Conservation (phyloP, 2,329 filamentous ascomycete species). For the Ascochyta pisi region DNA sequence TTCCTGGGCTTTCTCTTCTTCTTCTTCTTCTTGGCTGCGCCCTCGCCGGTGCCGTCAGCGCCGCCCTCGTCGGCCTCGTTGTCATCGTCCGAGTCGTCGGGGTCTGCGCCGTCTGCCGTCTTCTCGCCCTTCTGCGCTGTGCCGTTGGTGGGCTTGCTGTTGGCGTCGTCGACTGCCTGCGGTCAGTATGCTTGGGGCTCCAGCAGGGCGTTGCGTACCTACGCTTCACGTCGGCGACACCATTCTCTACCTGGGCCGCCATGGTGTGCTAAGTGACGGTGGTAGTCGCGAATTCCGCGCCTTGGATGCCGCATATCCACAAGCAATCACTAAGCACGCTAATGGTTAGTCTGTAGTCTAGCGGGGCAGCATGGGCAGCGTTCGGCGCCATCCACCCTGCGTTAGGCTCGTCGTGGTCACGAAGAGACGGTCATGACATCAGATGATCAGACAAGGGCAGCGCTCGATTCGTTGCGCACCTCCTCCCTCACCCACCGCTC, state of each 20-base stretch:
- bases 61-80: conserved; percentile 59
- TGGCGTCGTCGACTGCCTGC: conserved; percentile 46
- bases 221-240: conserved; percentile 49
- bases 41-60: conserved; percentile 44
- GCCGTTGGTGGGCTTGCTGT: conserved; percentile 41
- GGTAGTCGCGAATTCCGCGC: conserved; percentile 22
- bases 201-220: conserved; percentile 13
- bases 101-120: conserved; percentile 56
- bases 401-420: not conserved
- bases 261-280: conserved; percentile 32
- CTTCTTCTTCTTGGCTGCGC: conserved; percentile 75
- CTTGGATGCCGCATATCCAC: not conserved
- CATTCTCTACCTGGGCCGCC: conserved; percentile 48
- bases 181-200: conserved; percentile 6
- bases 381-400: conserved; percentile 22
- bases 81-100: conserved; percentile 63
- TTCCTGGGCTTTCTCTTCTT: conserved; percentile 82
- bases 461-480: not conserved
- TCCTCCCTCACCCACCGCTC: not conserved
- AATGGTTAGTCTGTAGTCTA: not conserved
- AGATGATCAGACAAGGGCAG: not conserved
- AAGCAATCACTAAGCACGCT: not conserved
- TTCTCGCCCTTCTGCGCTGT: conserved; percentile 42
- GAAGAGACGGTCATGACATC: conserved; percentile 34
- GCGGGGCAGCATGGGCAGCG: not conserved